phyloP scores from a whole-genome alignment of 768 basidiomycete species.

The Hemileccinum rubropunctum region DNA sequence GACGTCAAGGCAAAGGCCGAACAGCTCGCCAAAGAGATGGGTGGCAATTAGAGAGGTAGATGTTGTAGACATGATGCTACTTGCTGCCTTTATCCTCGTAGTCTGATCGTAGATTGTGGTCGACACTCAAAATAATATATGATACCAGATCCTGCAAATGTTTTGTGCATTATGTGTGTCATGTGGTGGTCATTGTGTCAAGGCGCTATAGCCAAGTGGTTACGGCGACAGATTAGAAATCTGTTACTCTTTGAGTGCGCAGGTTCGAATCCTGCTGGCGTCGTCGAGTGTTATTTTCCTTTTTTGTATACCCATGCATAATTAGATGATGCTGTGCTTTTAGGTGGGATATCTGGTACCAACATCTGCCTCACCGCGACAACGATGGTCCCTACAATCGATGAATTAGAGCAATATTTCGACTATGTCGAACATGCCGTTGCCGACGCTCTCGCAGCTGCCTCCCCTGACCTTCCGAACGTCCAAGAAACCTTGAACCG shows the following conservation, averaged over 20 bases:
- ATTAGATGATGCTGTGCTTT: conserved; percentile 15
- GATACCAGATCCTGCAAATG: no score
- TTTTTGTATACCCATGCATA: background rate
- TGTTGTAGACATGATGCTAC: conserved; percentile 11
- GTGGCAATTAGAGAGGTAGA: conserved; percentile 36
- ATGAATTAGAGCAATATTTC: conserved; percentile 71
- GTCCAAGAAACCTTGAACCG: conserved; percentile 64
- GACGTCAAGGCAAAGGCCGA: conserved; percentile 98
- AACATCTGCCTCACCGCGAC: background rate
- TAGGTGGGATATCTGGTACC: background rate
- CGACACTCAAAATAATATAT: conserved; percentile 1
- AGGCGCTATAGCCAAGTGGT: conserved; percentile 79
- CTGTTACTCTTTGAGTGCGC: conserved; percentile 69
- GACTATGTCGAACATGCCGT: conserved; percentile 63
- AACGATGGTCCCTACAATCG: conserved; percentile 42
- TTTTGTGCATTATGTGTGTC: background rate
- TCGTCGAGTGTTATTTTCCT: conserved; percentile 33
- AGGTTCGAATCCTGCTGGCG: conserved; percentile 69
- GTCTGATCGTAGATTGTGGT: conserved; percentile 12
- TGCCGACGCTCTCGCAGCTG: conserved; percentile 51
- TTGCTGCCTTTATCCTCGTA: conserved; percentile 1
- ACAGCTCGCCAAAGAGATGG: conserved; percentile 94
- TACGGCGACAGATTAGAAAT: conserved; percentile 79
- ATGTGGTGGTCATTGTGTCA: accelerated
- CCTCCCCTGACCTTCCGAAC: conserved; percentile 58